phyloP scores from a whole-genome alignment of 768 basidiomycete species.

The Candolleomyces efflorescens region DNA sequence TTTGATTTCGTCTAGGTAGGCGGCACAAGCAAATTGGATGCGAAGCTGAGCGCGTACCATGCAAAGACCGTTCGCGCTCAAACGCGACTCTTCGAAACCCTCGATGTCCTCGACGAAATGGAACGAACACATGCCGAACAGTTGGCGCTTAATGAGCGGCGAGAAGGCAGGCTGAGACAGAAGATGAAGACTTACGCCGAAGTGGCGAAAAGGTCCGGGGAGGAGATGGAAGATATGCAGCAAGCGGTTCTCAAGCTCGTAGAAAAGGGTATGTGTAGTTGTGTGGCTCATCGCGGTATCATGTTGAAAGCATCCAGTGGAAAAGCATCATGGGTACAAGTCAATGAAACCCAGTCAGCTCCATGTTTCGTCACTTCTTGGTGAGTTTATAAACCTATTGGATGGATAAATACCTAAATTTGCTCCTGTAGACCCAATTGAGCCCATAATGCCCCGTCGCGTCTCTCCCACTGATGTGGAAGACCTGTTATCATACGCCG shows the following conservation, averaged over 20 bases:
- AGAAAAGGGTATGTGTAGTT: slow-evolving; percentile 53
- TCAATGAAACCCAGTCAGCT: slow-evolving; percentile 45
- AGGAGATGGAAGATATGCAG: slow-evolving; percentile 49
- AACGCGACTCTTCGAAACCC: slow-evolving; percentile 41
- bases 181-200: slow-evolving; percentile 33
- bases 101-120: slow-evolving; percentile 46
- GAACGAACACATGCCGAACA: slow-evolving; percentile 37
- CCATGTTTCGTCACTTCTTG: slow-evolving; percentile 34
- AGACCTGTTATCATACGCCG: slow-evolving; percentile 37
- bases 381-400: slow-evolving; percentile 24
- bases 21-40: not conserved
- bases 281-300: not conserved
- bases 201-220: slow-evolving; percentile 31
- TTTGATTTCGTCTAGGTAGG: not conserved
- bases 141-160: slow-evolving; percentile 26
- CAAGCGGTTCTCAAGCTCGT: slow-evolving; percentile 49
- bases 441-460: not conserved
- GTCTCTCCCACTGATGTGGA: slow-evolving; percentile 8
- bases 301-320: slow-evolving; percentile 27
- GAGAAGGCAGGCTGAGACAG: slow-evolving; percentile 29
- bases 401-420: too few relatives aligned
- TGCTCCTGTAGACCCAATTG: not conserved
- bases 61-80: slow-evolving; percentile 19
- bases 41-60: not conserved
- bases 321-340: slow-evolving; percentile 39